A percentile compares a stretch with the other conserved stretches of the same genome.
Evolutionary conservation across 1,284 basidiomycete species (phyloP).

Genomic region (Dichomitus squalens): DNA sequence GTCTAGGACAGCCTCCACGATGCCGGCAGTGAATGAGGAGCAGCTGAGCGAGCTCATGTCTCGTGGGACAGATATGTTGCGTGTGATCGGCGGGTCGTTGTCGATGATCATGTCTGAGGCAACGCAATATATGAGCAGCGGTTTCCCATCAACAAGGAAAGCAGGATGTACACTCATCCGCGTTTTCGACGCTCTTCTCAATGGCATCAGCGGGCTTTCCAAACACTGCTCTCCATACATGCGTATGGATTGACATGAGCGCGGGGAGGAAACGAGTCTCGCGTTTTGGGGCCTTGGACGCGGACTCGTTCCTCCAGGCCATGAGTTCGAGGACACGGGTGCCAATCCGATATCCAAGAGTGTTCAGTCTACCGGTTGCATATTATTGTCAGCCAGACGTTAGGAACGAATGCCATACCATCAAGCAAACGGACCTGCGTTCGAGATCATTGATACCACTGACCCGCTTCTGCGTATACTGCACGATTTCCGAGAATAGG

Average conservation of each 20-base stretch:
- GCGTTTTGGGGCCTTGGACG: slow-evolving; percentile 81
- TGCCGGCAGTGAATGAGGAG: slow-evolving; percentile 95
- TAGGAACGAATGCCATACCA: not conserved
- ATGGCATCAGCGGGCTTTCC: slow-evolving; percentile 93
- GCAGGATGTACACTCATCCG: slow-evolving; percentile 83
- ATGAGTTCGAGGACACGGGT: slow-evolving; percentile 80
- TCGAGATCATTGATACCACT: slow-evolving; percentile 95
- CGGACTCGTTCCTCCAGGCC: slow-evolving; percentile 70
- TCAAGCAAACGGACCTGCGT: slow-evolving; percentile 40
- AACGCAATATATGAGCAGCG: not conserved
- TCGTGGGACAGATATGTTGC: slow-evolving; percentile 90
- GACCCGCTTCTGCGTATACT: slow-evolving; percentile 95
- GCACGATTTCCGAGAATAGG: slow-evolving; percentile 88
- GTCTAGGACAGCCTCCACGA: slow-evolving; percentile 97
- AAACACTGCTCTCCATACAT: slow-evolving; percentile 94
- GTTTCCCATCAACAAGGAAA: not conserved
- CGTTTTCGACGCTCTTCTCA: slow-evolving; percentile 93
- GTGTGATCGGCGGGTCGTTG: slow-evolving; percentile 92
- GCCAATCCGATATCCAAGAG: slow-evolving; percentile 89
- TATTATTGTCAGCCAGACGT: not conserved
- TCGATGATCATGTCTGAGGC: slow-evolving; percentile 96
- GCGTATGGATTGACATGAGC: slow-evolving; percentile 89
- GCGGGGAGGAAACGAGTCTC: slow-evolving; percentile 88
- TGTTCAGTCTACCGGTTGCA: slow-evolving; percentile 66
- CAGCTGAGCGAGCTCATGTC: slow-evolving; percentile 95